Evolutionary conservation across 2,329 filamentous ascomycete genomes (phyloP).

Genomic region (Apiospora rasikravindrae): DNA sequence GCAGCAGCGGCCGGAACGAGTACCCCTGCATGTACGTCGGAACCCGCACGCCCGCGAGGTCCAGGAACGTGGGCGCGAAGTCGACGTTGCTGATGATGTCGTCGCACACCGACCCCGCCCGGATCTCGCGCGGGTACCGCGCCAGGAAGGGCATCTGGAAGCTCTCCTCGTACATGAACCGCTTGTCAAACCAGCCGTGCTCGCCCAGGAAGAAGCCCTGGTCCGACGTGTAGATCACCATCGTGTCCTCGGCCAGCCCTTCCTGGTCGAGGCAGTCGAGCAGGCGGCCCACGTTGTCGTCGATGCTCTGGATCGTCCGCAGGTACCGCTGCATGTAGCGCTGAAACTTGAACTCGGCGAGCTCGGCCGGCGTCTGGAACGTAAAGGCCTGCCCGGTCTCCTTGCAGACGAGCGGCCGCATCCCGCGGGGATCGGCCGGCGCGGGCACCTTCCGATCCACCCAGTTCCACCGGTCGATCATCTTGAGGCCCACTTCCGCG

Average conservation of each 20-base stretch:
- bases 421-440: slow-evolving; percentile 17
- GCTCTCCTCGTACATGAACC: slow-evolving; percentile 62
- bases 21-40: slow-evolving; percentile 59
- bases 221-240: slow-evolving; percentile 60
- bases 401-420: slow-evolving; percentile 47
- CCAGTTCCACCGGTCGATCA: slow-evolving; percentile 34
- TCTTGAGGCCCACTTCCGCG: slow-evolving; percentile 42
- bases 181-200: slow-evolving; percentile 63
- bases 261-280: slow-evolving; percentile 51
- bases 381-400: slow-evolving; percentile 52
- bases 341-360: slow-evolving; percentile 60
- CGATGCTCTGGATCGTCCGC: slow-evolving; percentile 56
- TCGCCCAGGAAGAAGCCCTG: slow-evolving; percentile 63
- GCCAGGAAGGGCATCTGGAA: slow-evolving; percentile 63
- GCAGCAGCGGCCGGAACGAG: slow-evolving; percentile 47
- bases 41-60: slow-evolving; percentile 45
- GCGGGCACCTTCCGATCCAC: slow-evolving; percentile 36
- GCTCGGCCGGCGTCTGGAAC: slow-evolving; percentile 46
- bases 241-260: slow-evolving; percentile 49
- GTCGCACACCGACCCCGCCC: slow-evolving; percentile 44
- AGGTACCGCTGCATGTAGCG: slow-evolving; percentile 62
- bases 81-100: slow-evolving; percentile 61
- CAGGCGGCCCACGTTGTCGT: slow-evolving; percentile 57
- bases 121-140: slow-evolving; percentile 50
- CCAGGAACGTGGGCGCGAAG: slow-evolving; percentile 57